A percentile compares a stretch with the other conserved stretches of the same genome.
Conservation (phyloP, 805 yeast genomes). For the Cyberlindnera mississippiensis region DNA sequence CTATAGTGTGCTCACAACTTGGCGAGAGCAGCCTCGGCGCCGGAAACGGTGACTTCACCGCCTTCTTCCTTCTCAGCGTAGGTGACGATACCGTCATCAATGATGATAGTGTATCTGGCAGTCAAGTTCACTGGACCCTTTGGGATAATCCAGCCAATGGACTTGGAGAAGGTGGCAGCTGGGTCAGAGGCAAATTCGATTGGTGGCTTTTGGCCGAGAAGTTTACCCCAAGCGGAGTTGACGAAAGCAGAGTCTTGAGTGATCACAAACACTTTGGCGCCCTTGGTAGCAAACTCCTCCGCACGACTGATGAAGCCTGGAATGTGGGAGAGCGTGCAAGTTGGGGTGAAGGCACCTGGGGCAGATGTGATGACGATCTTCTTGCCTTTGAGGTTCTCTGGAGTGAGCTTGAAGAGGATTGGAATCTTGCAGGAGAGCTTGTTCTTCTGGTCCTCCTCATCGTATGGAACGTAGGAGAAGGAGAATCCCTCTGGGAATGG, state of each 20-base stretch:
- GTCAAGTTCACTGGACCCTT: slow-evolving; percentile 52
- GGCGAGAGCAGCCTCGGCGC: slow-evolving; percentile 29
- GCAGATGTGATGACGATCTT: slow-evolving; percentile 65
- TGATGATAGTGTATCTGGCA: slow-evolving; percentile 68
- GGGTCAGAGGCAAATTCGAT: slow-evolving; percentile 62
- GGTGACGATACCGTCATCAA: slow-evolving; percentile 51
- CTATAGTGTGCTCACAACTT: slow-evolving; percentile 16
- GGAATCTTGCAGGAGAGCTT: slow-evolving; percentile 25
- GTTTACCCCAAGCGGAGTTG: slow-evolving; percentile 59
- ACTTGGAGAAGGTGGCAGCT: slow-evolving; percentile 51
- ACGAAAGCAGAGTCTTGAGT: slow-evolving; percentile 74
- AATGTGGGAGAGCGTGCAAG: slow-evolving; percentile 68
- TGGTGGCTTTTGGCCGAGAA: slow-evolving; percentile 32
- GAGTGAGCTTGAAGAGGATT: slow-evolving; percentile 23
- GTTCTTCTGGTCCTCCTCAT: slow-evolving; percentile 25
- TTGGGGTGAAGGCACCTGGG: slow-evolving; percentile 87
- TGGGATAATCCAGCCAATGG: slow-evolving; percentile 56
- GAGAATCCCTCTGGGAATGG: slow-evolving; percentile 29
- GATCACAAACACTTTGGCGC: slow-evolving; percentile 53
- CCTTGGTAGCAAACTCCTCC: slow-evolving; percentile 49
- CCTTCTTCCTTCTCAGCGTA: slow-evolving; percentile 39
- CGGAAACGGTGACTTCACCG: slow-evolving; percentile 25
- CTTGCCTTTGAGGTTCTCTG: slow-evolving; percentile 26
- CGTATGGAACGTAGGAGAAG: slow-evolving; percentile 28
- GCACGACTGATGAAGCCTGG: slow-evolving; percentile 58